These are phyloP conservation scores for Sideroxylon spinosum DNA, from an alignment of 179 eudicot genomes.

Conservation along the genomic window DNA sequence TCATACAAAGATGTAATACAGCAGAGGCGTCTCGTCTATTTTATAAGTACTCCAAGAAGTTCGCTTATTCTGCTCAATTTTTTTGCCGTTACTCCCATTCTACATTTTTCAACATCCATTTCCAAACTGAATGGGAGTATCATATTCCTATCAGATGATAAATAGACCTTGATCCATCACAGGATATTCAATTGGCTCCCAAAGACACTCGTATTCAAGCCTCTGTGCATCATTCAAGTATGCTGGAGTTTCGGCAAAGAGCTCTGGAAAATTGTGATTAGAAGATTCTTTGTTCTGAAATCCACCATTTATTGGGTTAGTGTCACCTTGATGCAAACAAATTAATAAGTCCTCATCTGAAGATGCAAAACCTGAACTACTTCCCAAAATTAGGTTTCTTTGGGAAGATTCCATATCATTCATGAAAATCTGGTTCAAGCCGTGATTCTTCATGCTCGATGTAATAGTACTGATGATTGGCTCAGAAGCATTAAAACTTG, in stretches of 20 bases:
- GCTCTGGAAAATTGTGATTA: constrained; percentile 33
- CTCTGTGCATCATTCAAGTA: constrained; percentile 31
- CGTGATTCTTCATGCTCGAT: constrained; percentile 29
- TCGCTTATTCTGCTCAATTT: constrained; percentile 9
- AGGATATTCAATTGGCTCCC: constrained; percentile 56
- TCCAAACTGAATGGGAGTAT: constrained; percentile 2
- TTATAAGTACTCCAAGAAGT: constrained; percentile 11
- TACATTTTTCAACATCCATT: constrained; percentile 2
- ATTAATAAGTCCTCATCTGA: constrained; percentile 34
- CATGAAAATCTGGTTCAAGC: constrained; percentile 26
- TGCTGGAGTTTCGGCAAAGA: constrained; percentile 35
- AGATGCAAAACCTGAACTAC: constrained; percentile 33
- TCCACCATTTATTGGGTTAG: constrained; percentile 31
- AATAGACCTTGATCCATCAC: constrained; percentile 66
- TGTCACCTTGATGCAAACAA: constrained; percentile 42
- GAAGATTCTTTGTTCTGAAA: constrained; percentile 38
- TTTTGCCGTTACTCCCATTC: neutral
- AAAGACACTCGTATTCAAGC: constrained; percentile 48
- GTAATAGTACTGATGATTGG: constrained; percentile 19
- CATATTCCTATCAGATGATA: constrained; percentile 35
- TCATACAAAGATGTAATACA: constrained; percentile 8
- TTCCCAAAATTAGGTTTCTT: constrained; percentile 29
- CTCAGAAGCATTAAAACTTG: constrained; percentile 25
- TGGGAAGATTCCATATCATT: constrained; percentile 28
- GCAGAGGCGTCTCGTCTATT: neutral